Evolutionary conservation across 2,329 filamentous ascomycete species (phyloP), one percentile per base, ranked within the genome.

Genomic region (Colletotrichum cordylinicola): DNA sequence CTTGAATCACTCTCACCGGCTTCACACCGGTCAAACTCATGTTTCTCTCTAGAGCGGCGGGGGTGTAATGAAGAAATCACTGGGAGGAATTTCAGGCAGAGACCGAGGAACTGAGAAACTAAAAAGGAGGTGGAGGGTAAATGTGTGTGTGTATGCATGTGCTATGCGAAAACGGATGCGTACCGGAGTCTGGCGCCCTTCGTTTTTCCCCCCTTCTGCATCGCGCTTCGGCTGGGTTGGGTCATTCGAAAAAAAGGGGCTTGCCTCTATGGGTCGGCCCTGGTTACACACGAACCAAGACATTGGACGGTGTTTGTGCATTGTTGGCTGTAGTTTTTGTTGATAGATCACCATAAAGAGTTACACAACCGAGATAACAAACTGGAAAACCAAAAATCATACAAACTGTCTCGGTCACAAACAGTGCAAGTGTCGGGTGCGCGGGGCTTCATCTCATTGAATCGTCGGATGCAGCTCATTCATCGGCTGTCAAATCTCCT

Each of bases 161-260:
- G 43, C 58, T 48, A 27, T 65, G 65, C 37, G 35, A 73, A 68
- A 73, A 70, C 70, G 70, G 70, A 64, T 73, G 64, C 33, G 69
- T 65, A 68, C 56, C 43, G 73, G 73, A 73, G 70, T 75, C 73
- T 60, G 73, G 73, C 73, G 73, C 70, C 39, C 58, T 65, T 73
- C 64, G 43, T 73, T 33, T 73, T 76, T 73, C 48, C 58, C 56
- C 62, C 24, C 43, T 27, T 65, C 39, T 55, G 60, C 60, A 71
- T 71, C 39, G 39, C 65, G 55, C 66, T 58, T 52, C 43, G 55
- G 61, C 55, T 72, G 24, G 61, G 56, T 48, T 58, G 35, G 69
- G 43, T 52, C 43, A 74, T 61, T 48, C 29, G 60, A 29, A 61
- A 33, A 61, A 52, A 29, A 7, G 24, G 37, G 24, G 68, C 24